Percentiles rank a stretch among this genome's conserved stretches.
Evolutionary conservation across 2,329 filamentous ascomycete species (phyloP).

Genomic region (Talaromyces sp.): DNA sequence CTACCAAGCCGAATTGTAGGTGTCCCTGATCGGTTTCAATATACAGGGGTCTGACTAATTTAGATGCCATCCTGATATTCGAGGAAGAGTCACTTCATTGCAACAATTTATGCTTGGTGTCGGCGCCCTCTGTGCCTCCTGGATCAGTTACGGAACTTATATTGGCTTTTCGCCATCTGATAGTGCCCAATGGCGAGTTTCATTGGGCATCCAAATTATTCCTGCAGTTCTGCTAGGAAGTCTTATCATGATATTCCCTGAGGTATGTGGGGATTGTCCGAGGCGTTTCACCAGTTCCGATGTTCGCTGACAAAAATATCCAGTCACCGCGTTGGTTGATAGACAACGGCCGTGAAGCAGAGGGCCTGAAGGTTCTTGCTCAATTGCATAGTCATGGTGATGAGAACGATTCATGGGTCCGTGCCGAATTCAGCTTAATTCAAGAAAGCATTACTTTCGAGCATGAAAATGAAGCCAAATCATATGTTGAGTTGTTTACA

Average conservation of each 20-base stretch:
- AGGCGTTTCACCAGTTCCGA: slow-evolving; percentile 17
- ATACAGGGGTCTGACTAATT: neutral
- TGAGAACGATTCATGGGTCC: slow-evolving; percentile 64
- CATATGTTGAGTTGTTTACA: slow-evolving; percentile 66
- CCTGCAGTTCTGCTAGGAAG: slow-evolving; percentile 63
- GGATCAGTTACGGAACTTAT: slow-evolving; percentile 67
- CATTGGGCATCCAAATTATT: slow-evolving; percentile 67
- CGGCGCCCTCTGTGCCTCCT: slow-evolving; percentile 67
- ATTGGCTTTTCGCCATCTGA: slow-evolving; percentile 48
- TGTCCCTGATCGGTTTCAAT: neutral
- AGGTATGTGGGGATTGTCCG: slow-evolving; percentile 36
- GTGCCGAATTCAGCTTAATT: slow-evolving; percentile 69
- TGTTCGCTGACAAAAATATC: slow-evolving; percentile 13
- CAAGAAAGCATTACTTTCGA: slow-evolving; percentile 64
- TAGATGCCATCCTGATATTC: slow-evolving; percentile 67
- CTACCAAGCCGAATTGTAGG: slow-evolving; percentile 69
- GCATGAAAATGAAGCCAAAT: slow-evolving; percentile 66
- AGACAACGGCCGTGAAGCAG: slow-evolving; percentile 62
- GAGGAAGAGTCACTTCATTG: slow-evolving; percentile 69
- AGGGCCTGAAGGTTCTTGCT: slow-evolving; percentile 65
- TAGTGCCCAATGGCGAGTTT: slow-evolving; percentile 59
- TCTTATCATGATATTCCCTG: slow-evolving; percentile 70
- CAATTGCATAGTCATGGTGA: slow-evolving; percentile 68
- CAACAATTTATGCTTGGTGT: slow-evolving; percentile 83
- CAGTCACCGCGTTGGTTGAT: slow-evolving; percentile 69